Conservation (phyloP, 1,139 yeast genomes). For the Sugiyamaella xylanicola region DNA sequence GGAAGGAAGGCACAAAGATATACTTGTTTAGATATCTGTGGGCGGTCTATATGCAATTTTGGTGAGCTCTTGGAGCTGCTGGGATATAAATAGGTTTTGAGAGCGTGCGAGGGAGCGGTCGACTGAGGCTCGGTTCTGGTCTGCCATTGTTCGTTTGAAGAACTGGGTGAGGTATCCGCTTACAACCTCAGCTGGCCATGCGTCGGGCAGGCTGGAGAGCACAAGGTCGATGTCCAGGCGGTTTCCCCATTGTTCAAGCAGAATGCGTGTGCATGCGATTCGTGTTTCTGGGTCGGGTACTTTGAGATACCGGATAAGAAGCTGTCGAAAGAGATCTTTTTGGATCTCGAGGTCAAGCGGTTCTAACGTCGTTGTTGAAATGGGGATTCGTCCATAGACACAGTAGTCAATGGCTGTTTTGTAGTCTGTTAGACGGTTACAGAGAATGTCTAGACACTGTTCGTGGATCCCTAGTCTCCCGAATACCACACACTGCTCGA, state of each 20-base stretch:
- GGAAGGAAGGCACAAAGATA: not conserved
- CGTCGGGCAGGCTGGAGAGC: constrained; percentile 37
- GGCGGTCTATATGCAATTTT: constrained; percentile 9
- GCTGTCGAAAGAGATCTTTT: constrained; percentile 35
- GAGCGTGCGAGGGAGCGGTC: constrained; percentile 35
- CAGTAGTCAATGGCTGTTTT: constrained; percentile 43
- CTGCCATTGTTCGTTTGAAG: constrained; percentile 30
- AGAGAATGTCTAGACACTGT: constrained; percentile 41
- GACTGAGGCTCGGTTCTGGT: constrained; percentile 32
- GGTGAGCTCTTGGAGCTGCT: constrained; percentile 22
- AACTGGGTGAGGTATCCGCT: constrained; percentile 35
- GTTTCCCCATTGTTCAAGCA: constrained; percentile 40
- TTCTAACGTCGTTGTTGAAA: constrained; percentile 18
- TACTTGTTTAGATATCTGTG: constrained; percentile 4
- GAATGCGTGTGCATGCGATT: constrained; percentile 33
- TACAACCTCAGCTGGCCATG: constrained; percentile 44
- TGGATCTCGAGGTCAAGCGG: constrained; percentile 25
- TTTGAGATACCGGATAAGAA: constrained; percentile 37
- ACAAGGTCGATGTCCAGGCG: constrained; percentile 38
- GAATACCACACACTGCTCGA: constrained; percentile 43
- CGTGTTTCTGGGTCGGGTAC: constrained; percentile 33
- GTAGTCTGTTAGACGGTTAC: constrained; percentile 40
- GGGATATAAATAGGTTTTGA: constrained; percentile 29
- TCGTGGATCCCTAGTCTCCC: constrained; percentile 42
- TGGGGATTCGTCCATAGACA: constrained; percentile 32